Conservation (phyloP, 139 green algal species). For the Closterium sp. region DNA sequence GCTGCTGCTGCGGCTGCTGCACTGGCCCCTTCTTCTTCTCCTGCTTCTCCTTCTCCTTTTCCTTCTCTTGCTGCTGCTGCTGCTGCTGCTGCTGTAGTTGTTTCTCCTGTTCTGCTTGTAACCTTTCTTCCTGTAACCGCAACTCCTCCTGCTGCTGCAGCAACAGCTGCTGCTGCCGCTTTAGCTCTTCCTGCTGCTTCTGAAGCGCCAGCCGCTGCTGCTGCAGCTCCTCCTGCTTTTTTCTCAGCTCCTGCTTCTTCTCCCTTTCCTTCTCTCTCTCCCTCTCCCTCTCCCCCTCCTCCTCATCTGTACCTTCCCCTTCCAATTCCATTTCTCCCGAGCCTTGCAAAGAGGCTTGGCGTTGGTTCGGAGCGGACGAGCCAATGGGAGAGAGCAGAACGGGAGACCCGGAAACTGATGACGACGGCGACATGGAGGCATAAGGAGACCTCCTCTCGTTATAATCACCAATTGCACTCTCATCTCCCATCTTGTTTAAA, state of each 20-base stretch:
- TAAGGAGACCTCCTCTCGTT: not conserved
- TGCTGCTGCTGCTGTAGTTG: not conserved
- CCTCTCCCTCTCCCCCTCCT: not conserved
- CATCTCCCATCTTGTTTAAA: not conserved
- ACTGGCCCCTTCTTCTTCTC: not conserved
- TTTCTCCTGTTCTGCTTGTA: not conserved
- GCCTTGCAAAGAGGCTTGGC: not conserved
- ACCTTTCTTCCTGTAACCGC: not conserved
- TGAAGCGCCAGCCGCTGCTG: not conserved
- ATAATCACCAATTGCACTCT: not conserved
- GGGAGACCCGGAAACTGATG: not conserved
- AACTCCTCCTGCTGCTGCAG: not conserved
- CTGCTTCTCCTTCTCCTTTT: not conserved
- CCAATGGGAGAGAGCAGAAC: not conserved
- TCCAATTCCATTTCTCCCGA: not conserved
- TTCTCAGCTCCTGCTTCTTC: not conserved
- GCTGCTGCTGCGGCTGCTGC: not conserved
- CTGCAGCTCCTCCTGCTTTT: not conserved
- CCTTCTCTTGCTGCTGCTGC: not conserved
- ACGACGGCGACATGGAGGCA: not conserved
- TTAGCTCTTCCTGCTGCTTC: not conserved
- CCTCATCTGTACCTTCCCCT: not conserved
- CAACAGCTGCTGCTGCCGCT: not conserved
- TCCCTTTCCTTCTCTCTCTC: not conserved
- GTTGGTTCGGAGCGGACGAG: not conserved